Evolutionary conservation across 1,284 basidiomycete genomes (phyloP).

Genomic region (Cryptococcus sp.): DNA sequence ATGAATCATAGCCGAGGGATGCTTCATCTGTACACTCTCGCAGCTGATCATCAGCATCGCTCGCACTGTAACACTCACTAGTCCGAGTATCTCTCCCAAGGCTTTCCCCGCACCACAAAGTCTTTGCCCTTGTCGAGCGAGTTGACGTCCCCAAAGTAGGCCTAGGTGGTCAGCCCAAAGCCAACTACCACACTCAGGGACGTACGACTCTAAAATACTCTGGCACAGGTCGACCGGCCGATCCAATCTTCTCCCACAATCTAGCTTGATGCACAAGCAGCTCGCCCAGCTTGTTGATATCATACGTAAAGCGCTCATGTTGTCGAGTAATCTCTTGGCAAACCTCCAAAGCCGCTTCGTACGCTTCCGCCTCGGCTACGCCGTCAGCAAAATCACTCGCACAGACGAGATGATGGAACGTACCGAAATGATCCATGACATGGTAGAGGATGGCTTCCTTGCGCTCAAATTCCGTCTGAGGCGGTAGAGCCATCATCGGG

Average conservation of each 20-base stretch:
- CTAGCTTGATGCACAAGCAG: constrained; percentile 77
- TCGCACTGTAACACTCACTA: constrained; percentile 19
- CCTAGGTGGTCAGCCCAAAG: constrained; percentile 9
- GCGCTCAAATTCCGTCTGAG: constrained; percentile 87
- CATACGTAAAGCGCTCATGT: constrained; percentile 79
- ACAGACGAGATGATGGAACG: constrained; percentile 9
- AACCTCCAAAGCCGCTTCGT: constrained; percentile 88
- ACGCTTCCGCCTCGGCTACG: constrained; percentile 88
- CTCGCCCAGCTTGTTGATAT: constrained; percentile 77
- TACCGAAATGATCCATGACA: constrained; percentile 80
- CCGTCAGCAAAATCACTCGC: neutral
- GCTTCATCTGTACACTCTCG: constrained; percentile 87
- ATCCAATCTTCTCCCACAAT: constrained; percentile 74
- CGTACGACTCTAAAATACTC: constrained; percentile 93
- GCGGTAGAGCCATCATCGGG: constrained; percentile 74
- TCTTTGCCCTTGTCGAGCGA: constrained; percentile 42
- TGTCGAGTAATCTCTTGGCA: constrained; percentile 83
- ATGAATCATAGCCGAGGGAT: constrained; percentile 76
- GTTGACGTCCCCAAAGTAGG: constrained; percentile 40
- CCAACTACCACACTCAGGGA: no score
- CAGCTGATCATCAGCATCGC: constrained; percentile 57
- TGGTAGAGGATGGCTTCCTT: constrained; percentile 85
- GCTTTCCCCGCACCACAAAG: constrained; percentile 39
- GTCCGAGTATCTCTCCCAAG: constrained; percentile 38
- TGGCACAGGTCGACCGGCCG: constrained; percentile 73